A percentile compares a stretch with the other conserved stretches of the same genome.
Evolutionary conservation across 2,329 filamentous ascomycete genomes (phyloP).

Genomic region (Onygena corvina): DNA sequence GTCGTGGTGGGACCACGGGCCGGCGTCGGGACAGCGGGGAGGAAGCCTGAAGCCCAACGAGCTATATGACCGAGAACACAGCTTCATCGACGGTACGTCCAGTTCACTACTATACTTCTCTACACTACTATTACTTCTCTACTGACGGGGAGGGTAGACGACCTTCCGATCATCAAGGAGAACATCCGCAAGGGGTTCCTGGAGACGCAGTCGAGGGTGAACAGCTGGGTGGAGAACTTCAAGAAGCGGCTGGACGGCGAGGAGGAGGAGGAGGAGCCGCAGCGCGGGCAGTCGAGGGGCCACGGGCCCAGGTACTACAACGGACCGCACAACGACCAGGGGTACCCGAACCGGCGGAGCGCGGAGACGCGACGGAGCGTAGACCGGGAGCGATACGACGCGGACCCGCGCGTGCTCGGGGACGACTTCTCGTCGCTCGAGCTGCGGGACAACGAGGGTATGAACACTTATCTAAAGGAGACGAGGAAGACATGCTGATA

Average conservation of each 20-base stretch:
- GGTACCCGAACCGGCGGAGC: slow-evolving; percentile 45
- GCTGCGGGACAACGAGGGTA: slow-evolving; percentile 50
- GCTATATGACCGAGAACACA: slow-evolving; percentile 59
- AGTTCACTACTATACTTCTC: slow-evolving; percentile 5
- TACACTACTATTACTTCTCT: not conserved
- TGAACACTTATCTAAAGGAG: not conserved
- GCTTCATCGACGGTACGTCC: slow-evolving; percentile 64
- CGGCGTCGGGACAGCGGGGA: slow-evolving; percentile 32
- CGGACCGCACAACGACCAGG: slow-evolving; percentile 15
- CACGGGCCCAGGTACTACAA: slow-evolving; percentile 16
- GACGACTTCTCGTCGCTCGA: slow-evolving; percentile 71
- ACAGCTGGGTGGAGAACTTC: slow-evolving; percentile 79
- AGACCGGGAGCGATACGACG: slow-evolving; percentile 86
- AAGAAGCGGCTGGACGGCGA: slow-evolving; percentile 92
- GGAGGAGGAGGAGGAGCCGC: slow-evolving; percentile 55
- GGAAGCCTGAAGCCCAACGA: slow-evolving; percentile 47
- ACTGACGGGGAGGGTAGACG: slow-evolving; percentile 45
- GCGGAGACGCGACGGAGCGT: slow-evolving; percentile 62
- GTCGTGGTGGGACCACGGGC: slow-evolving; percentile 22
- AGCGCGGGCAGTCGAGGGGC: slow-evolving; percentile 23
- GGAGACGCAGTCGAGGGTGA: slow-evolving; percentile 87
- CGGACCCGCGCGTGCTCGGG: slow-evolving; percentile 76
- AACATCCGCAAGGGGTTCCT: slow-evolving; percentile 89
- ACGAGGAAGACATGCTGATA: too few relatives aligned
- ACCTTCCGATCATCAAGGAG: slow-evolving; percentile 82